Evolutionary conservation across 768 basidiomycete species (phyloP), one percentile per base, ranked within the genome.

Genomic region (Termitomyces sp.): DNA sequence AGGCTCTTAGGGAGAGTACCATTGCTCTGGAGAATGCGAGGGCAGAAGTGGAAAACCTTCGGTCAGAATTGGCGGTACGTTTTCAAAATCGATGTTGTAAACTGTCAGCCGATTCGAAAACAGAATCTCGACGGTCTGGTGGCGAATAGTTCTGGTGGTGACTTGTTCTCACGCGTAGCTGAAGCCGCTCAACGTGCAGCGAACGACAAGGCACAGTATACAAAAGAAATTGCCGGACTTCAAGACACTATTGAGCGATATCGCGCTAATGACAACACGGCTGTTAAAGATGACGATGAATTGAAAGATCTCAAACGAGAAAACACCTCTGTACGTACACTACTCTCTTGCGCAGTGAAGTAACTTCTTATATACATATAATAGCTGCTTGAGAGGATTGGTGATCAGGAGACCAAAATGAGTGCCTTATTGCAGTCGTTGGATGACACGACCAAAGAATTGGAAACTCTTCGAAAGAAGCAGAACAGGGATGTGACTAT

Each of bases 1-100:
- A 89, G 63, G 96, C 96, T 2, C 74, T 98, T 40, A 77, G 88
- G 60, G 95, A 98, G 74, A 92, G 89, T 62, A 87, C 86, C 3
- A 78, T 84, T 44, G 92, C 95, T 0, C 79, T 98, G 10, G 95
- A 98, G 70, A 89, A 88, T 63, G 90, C 95, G 5, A 77, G 90
- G 54, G 91, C 90, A 14, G 96, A 99, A 70, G 89, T 98, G 12
- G 96, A 99, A 73, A 59, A 75, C 73, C 64, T 85, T 43, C 75
- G 95, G 53, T 72, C 81, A 34, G 96, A 97, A 58, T 75, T 90
- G 43, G 77, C 83, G 35, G 92, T 94, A 70, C 77, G 90, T 29
- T 38, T 25, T 31, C 10, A 29, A 21, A 34, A n/a, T 27, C 44
- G 19, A 53, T n/a, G 41, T 43, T 49, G n/a, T 31, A 10, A 16